Percentiles rank a stretch among this genome's conserved stretches.
phyloP scores from a whole-genome alignment of 306 rosid genomes.

The Vigna hirtella region DNA sequence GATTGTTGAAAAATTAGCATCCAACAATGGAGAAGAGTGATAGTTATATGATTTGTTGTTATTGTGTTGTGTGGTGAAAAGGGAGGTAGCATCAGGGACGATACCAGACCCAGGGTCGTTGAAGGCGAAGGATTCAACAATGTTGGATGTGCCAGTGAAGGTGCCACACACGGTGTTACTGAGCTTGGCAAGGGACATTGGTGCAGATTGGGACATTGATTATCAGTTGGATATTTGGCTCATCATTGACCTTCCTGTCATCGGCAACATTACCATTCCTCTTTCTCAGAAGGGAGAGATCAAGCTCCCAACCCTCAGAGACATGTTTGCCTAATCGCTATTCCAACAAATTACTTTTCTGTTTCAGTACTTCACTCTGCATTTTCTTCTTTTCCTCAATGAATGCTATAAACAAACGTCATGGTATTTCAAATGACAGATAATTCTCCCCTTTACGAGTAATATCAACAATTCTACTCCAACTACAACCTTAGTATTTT shows the following conservation, averaged over 20 bases:
- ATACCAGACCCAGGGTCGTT: slow-evolving; percentile 86
- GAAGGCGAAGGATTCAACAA: slow-evolving; percentile 60
- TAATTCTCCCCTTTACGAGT: too few species aligned
- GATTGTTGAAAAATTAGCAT: too few species aligned
- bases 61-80: slow-evolving; percentile 41
- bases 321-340: slow-evolving; percentile 44
- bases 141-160: slow-evolving; percentile 68
- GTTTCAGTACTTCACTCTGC: too few species aligned
- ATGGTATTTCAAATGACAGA: too few species aligned
- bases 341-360: background rate
- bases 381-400: background rate
- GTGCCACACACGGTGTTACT: slow-evolving; percentile 68
- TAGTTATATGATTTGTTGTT: background rate
- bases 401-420: too few species aligned
- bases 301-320: slow-evolving; percentile 77
- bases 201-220: slow-evolving; percentile 86
- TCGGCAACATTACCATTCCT: slow-evolving; percentile 85
- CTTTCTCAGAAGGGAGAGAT: slow-evolving; percentile 79
- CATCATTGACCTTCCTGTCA: slow-evolving; percentile 72
- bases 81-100: slow-evolving; percentile 78
- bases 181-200: slow-evolving; percentile 70
- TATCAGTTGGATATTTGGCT: slow-evolving; percentile 68
- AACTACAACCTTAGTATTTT: too few species aligned
- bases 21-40: too few species aligned
- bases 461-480: too few species aligned